A percentile compares a stretch with the other conserved stretches of the same genome.
These are phyloP conservation scores for Scleromitrula shiraiana DNA, from an alignment of 2,329 filamentous ascomycete species.

Conservation along the genomic window DNA sequence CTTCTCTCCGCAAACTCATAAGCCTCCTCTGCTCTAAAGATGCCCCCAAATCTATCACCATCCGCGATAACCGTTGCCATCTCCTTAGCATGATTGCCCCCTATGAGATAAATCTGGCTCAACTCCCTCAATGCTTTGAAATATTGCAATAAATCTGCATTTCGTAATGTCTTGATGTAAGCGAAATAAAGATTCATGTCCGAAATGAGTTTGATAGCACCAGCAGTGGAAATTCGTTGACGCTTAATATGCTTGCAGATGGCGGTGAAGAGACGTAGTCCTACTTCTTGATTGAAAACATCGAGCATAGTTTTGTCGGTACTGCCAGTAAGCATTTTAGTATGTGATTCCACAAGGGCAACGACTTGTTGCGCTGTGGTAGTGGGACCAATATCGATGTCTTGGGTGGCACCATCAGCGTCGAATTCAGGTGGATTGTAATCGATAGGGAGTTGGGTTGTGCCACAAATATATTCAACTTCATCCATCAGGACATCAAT, in stretches of 20 bases:
- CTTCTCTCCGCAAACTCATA: constrained; percentile 93
- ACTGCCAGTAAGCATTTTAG: constrained; percentile 84
- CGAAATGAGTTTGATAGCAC: constrained; percentile 85
- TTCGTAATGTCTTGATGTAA: constrained; percentile 74
- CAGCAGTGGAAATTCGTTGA: constrained; percentile 82
- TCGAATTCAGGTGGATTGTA: constrained; percentile 61
- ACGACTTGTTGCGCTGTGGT: constrained; percentile 73
- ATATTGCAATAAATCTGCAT: constrained; percentile 78
- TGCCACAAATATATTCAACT: constrained; percentile 90
- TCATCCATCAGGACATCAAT: constrained; percentile 98
- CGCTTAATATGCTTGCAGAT: constrained; percentile 97
- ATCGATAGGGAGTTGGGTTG: constrained; percentile 76
- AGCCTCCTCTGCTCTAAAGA: constrained; percentile 93
- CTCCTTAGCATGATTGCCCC: constrained; percentile 79
- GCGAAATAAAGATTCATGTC: constrained; percentile 93
- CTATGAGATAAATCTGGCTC: constrained; percentile 91
- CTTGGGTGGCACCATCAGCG: constrained; percentile 23
- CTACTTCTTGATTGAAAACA: constrained; percentile 97
- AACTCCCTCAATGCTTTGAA: constrained; percentile 88
- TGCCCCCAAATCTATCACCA: constrained; percentile 77
- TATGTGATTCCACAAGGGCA: constrained; percentile 79
- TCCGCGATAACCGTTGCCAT: constrained; percentile 94
- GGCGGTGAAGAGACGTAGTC: constrained; percentile 80
- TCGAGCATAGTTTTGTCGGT: constrained; percentile 98
- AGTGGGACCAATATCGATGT: constrained; percentile 63